phyloP scores from a whole-genome alignment of 176 grass and related monocot species.

The Avena insularis region DNA sequence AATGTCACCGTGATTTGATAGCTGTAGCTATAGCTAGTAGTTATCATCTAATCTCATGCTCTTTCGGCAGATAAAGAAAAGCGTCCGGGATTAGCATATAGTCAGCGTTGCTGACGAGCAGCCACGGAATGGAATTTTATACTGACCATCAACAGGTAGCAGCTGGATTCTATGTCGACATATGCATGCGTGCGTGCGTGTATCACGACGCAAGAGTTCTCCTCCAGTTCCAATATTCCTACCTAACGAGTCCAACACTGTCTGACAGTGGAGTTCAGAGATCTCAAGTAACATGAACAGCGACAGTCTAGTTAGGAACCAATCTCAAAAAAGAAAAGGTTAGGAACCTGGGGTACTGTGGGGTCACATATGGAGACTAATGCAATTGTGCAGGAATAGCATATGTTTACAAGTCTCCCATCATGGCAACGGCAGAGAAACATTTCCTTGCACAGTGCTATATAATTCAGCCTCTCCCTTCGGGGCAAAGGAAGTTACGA shows the following conservation, averaged over 20 bases:
- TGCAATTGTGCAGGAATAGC: no score
- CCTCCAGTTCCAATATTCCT: no score
- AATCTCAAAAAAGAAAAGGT: no score
- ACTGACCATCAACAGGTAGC: background rate
- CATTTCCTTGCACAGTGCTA: background rate
- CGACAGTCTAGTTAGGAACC: no score
- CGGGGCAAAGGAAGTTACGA: background rate
- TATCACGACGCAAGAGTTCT: no score
- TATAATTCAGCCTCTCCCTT: background rate
- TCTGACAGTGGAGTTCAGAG: no score
- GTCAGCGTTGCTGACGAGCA: background rate
- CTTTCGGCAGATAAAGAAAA: constrained; percentile 12
- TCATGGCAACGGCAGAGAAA: background rate
- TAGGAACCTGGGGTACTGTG: no score
- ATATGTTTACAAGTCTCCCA: background rate
- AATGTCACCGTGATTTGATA: background rate
- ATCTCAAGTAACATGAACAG: no score
- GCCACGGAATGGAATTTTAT: background rate
- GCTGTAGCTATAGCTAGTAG: background rate
- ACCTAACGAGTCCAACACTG: no score
- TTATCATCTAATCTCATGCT: background rate
- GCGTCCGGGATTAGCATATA: background rate
- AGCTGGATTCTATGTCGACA: background rate
- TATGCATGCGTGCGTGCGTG: no score
- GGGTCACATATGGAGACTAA: no score